phyloP scores from a whole-genome alignment of 1,284 basidiomycete species.

The Ganoderma leucocontextum region DNA sequence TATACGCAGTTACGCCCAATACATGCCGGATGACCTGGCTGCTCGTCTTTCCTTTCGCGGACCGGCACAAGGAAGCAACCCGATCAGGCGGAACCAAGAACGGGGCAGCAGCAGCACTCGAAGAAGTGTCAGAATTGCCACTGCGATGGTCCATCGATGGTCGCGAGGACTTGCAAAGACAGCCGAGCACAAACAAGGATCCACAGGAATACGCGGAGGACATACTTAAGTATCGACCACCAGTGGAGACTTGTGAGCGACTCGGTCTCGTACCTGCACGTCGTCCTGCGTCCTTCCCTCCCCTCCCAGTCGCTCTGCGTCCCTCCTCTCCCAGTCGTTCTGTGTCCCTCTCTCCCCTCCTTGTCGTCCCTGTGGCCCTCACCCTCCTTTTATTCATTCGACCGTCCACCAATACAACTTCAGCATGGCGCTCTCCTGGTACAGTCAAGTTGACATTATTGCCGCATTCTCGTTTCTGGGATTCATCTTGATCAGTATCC shows the following conservation, averaged over 20 bases:
- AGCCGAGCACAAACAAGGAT: background rate
- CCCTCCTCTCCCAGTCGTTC: too few relatives aligned
- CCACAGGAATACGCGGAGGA: background rate
- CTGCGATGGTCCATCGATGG: background rate
- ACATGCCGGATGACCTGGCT: background rate
- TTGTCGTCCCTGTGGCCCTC: background rate
- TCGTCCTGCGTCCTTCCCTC: background rate
- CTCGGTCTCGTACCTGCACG: background rate
- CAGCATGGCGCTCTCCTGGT: constrained; percentile 2
- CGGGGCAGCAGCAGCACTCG: background rate
- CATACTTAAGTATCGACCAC: constrained; percentile 1
- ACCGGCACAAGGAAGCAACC: background rate
- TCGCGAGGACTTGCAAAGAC: background rate
- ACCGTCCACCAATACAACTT: background rate
- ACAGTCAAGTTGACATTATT: background rate
- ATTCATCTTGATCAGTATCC: constrained; percentile 44
- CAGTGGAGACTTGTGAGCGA: background rate
- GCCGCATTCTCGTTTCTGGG: constrained; percentile 21
- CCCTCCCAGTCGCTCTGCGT: too few relatives aligned
- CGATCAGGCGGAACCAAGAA: background rate
- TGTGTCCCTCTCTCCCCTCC: background rate
- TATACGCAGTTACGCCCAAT: background rate
- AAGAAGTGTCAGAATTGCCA: background rate
- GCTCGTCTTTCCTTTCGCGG: background rate
- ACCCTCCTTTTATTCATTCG: background rate